These are phyloP conservation scores for Lactarius hengduanensis DNA, from an alignment of 768 basidiomycete species.

Conservation along the genomic window DNA sequence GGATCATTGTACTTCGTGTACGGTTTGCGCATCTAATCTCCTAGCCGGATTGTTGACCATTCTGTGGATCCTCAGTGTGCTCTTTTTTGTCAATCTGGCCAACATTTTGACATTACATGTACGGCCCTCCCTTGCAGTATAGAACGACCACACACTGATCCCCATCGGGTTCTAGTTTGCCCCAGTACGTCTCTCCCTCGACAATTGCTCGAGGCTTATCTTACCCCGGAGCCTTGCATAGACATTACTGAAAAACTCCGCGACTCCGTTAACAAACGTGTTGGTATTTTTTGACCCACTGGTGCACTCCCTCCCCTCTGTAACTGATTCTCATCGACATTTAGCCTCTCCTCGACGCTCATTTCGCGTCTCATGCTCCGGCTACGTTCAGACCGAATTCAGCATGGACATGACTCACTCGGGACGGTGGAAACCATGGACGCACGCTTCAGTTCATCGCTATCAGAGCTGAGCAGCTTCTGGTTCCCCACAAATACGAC, in stretches of 20 bases:
- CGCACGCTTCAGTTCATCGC: not conserved
- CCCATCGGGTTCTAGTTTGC: not conserved
- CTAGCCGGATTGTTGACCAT: not conserved
- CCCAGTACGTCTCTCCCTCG: not conserved
- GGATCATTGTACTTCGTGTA: conserved; percentile 12
- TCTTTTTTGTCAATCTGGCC: conserved; percentile 5
- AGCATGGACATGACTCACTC: not conserved
- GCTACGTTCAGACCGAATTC: not conserved
- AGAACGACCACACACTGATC: not conserved
- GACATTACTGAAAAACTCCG: conserved; percentile 2
- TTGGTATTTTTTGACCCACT: not conserved
- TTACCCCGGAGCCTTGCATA: not conserved
- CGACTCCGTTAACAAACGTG: conserved; percentile 2
- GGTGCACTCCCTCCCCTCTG: too few species aligned
- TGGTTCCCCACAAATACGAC: not conserved
- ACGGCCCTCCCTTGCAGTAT: not conserved
- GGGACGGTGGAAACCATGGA: not conserved
- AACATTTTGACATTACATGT: conserved; percentile 10
- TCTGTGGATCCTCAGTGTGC: not conserved
- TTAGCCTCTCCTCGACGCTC: conserved; percentile 11
- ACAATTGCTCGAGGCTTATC: not conserved
- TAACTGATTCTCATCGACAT: not conserved
- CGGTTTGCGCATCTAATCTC: not conserved
- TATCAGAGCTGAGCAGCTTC: not conserved
- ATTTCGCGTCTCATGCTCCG: conserved; percentile 9